Base-by-base conservation (phyloP, 192 early-diverging fungal species). In the Ramicandelaber brevisporus region DNA sequence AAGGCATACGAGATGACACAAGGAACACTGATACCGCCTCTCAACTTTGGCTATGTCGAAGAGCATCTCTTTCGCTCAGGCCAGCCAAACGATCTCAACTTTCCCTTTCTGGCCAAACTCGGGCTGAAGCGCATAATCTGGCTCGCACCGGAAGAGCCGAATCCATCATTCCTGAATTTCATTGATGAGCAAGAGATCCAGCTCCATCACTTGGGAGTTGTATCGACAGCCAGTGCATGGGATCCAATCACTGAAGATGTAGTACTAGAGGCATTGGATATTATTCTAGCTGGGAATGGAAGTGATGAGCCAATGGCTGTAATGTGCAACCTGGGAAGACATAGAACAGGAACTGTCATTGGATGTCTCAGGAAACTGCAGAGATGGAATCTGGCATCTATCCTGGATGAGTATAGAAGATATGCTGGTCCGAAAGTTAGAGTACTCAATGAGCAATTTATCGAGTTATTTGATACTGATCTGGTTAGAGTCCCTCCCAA, bases 31-130 rank as follows among this genome's bases (percentile, higher is more conserved):
- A n/a, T n/a, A n/a, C n/a, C n/a, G n/a, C n/a, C n/a, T n/a, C n/a
- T n/a, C n/a, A 96, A 96, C 54, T 96, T 79, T 68, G 90, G 90
- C 2, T 78, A 93, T 62, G 78, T 96, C 26, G 90, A 98, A 44
- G 86, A 89, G 38, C 74, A 88, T 41, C 62, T 98, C 10, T 98
- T 90, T 55, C 66, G 93, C 25, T 95, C 85, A 12, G 77, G 80
- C 14, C 87, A 96, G 45, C 93, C 93, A 9, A 96, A 98, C 45
- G 93, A 98, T 55, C 69, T 98, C 33, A 98, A 98, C 61, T 98
- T 96, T 48, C 93, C 93, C 0, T 93, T 96, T 41, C 63, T 98
- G 33, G 93, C 95, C 41, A 88, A 83, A 41, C 71, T 98, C 2
- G 85, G 76, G 4, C 61, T 98, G 32, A 78, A 78, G 27, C 88